phyloP scores from a whole-genome alignment of 305 asterid species.

The Ajuga reptans region DNA sequence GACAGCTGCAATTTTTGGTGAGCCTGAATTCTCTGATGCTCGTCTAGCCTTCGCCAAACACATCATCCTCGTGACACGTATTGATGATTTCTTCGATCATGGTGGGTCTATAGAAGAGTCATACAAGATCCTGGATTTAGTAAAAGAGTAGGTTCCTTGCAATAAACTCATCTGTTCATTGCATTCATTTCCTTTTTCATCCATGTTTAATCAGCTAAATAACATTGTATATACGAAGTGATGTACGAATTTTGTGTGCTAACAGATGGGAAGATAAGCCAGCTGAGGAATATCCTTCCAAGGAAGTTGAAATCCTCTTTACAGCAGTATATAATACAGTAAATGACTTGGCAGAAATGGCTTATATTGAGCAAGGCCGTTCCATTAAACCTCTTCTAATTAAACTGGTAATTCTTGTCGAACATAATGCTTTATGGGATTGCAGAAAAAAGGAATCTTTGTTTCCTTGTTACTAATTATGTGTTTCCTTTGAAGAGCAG shows the following conservation, averaged over 20 bases:
- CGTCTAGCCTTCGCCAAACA: slow-evolving; percentile 26
- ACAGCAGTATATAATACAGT: slow-evolving; percentile 29
- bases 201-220: not conserved
- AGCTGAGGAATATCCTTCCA: slow-evolving; percentile 19
- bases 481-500: slow-evolving; percentile 12
- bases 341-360: slow-evolving; percentile 32
- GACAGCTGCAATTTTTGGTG: slow-evolving; percentile 23
- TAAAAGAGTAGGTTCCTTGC: slow-evolving; percentile 21
- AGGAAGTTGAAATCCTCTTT: slow-evolving; percentile 27
- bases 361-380: slow-evolving; percentile 28
- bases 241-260: not conserved
- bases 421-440: not conserved
- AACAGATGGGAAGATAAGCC: slow-evolving; percentile 38
- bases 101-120: slow-evolving; percentile 35
- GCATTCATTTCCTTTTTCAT: not conserved
- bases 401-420: slow-evolving; percentile 21
- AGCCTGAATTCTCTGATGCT: slow-evolving; percentile 27
- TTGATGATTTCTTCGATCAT: slow-evolving; percentile 36
- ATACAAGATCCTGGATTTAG: slow-evolving; percentile 25
- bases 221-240: not conserved
- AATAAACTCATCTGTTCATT: not conserved
- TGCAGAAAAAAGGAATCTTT: not conserved
- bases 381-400: slow-evolving; percentile 25
- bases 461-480: not conserved
- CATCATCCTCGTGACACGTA: slow-evolving; percentile 18